Evolutionary conservation across 345 rosid species (phyloP), one percentile per base, ranked within the genome.

Genomic region (Passiflora organensis): DNA sequence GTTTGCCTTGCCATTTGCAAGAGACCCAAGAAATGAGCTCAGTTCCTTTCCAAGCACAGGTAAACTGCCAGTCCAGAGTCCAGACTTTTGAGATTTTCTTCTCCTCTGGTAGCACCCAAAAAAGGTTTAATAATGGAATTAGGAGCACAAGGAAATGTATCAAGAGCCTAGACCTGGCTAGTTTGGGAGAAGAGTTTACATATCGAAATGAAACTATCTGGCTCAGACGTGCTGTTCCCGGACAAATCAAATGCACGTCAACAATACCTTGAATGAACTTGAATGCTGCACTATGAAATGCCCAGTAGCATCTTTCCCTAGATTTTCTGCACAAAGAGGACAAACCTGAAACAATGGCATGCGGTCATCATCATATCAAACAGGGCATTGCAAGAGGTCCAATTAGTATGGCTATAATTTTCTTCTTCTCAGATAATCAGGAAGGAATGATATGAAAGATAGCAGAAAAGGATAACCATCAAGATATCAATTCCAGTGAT

Each of bases 311-410:
- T 84, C 82, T 64, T 72, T 81, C 43, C 80, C 85, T 25, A 82
- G 76, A 72, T 70, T 79, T 56, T 66, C 83, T 11, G 87, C 85
- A 66, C 87, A 84, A 24, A 83, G 70, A 8, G 85, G 89, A 58
- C 85, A 84, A 22, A 79, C 87, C 87, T 84, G 79, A 64, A 57
- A 53, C 24, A 64, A 42, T 18, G 20, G 19, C 20, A 46, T 48
- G 10, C 14, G 51, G 18, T 43, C 46, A 36, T 41, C 45, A 39
- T 37, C 69, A 39, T 25, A 38, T 44, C 54, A 42, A 43, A 16
- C 17, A 44, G 16, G 43, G 61, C 28, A 45, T 10, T 32, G 38
- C 21, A 2, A 32, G 41, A 51, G 16, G 13, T 22, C 18, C 9
- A 34, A 13, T 47, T 37, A 36, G 6, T 34, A 14, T 46, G 34